These are phyloP conservation scores for Aspergillus sp. DNA, from an alignment of 2,329 filamentous ascomycete species.

Conservation along the genomic window DNA sequence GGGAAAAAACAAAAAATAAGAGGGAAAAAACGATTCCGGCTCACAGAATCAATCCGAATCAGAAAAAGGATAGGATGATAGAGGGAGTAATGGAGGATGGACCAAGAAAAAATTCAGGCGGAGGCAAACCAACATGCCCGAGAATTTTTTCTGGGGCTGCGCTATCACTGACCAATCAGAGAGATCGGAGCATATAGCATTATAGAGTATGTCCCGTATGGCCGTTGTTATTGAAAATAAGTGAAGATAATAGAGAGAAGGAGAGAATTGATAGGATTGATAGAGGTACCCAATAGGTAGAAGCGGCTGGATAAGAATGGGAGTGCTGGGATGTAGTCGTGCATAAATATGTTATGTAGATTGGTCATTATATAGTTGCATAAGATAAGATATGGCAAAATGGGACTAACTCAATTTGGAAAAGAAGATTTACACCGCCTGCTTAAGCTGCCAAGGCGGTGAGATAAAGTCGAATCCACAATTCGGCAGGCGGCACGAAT, in stretches of 20 bases:
- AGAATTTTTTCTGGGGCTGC: neutral
- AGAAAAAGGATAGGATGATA: conserved; percentile 5
- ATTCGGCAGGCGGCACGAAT: too few relatives aligned
- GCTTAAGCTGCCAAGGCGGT: too few relatives aligned
- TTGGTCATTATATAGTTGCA: too few relatives aligned
- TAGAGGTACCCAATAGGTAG: too few relatives aligned
- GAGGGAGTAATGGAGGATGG: neutral
- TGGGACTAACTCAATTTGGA: too few relatives aligned
- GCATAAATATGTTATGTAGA: too few relatives aligned
- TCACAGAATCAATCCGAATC: neutral
- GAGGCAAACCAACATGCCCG: neutral
- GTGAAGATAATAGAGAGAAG: neutral
- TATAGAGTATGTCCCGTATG: too few relatives aligned
- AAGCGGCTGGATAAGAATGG: too few relatives aligned
- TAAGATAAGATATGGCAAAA: too few relatives aligned
- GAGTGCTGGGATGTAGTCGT: too few relatives aligned
- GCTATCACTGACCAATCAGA: neutral
- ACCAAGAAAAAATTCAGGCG: neutral
- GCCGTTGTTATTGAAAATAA: neutral
- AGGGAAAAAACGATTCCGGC: conserved; percentile 1
- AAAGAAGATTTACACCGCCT: too few relatives aligned
- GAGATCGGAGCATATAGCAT: neutral
- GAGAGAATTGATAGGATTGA: neutral
- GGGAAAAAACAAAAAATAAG: conserved; percentile 1
- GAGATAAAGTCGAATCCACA: too few relatives aligned